These are phyloP conservation scores for Arctostaphylos glauca DNA, from an alignment of 148 eudicot genomes.

Conservation along the genomic window DNA sequence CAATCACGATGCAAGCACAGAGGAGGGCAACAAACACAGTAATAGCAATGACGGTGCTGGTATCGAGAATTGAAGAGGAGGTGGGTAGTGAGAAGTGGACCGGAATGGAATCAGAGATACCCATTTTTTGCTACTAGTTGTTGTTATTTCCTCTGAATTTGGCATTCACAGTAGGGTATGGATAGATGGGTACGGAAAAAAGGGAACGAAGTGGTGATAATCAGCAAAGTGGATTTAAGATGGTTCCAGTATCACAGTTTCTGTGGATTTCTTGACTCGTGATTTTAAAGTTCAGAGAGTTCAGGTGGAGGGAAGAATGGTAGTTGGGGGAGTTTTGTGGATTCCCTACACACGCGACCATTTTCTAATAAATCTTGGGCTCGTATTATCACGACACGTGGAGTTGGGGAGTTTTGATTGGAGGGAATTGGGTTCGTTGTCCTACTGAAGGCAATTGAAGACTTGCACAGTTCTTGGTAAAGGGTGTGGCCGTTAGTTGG, in stretches of 20 bases:
- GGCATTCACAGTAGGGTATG: slow-evolving; percentile 20
- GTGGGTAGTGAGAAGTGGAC: slow-evolving; percentile 7
- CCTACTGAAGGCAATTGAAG: neutral
- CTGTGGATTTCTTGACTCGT: neutral
- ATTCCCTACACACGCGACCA: neutral
- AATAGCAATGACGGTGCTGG: slow-evolving; percentile 40
- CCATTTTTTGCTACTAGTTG: slow-evolving; percentile 13
- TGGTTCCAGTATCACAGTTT: neutral
- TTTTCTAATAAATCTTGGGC: neutral
- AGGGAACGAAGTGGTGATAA: neutral
- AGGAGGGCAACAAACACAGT: slow-evolving; percentile 52
- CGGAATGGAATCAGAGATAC: slow-evolving; percentile 7
- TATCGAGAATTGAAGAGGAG: slow-evolving; percentile 35
- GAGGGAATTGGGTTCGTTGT: neutral
- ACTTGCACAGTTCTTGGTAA: neutral
- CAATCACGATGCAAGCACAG: slow-evolving; percentile 55
- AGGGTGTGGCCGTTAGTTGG: slow-evolving; percentile 1
- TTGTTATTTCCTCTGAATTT: neutral
- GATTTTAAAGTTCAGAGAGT: neutral
- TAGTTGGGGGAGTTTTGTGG: neutral
- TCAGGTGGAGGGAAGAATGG: slow-evolving; percentile 5
- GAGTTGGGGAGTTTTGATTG: neutral
- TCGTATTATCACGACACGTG: too few relatives aligned
- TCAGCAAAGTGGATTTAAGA: neutral
- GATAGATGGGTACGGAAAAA: neutral